These are phyloP conservation scores for Boehmeria nivea DNA, from an alignment of 306 rosid genomes.

Conservation along the genomic window DNA sequence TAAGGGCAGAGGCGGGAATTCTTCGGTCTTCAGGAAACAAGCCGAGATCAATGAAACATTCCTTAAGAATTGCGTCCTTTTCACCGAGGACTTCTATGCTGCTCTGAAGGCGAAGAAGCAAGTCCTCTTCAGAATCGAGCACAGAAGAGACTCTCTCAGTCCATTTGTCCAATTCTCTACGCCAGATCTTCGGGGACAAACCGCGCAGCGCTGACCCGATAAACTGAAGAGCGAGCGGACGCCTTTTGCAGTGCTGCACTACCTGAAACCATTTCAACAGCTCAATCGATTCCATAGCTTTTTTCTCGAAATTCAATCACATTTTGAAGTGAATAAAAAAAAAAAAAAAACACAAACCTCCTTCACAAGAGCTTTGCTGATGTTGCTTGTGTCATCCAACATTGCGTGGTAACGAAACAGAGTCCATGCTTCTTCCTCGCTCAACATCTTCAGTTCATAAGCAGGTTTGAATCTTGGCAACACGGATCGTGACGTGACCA, in stretches of 20 bases:
- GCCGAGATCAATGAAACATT: slow-evolving; percentile 59
- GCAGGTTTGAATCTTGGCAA: slow-evolving; percentile 29
- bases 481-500: slow-evolving; percentile 54
- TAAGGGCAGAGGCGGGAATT: slow-evolving; percentile 50
- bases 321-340: too few species aligned
- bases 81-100: slow-evolving; percentile 34
- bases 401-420: slow-evolving; percentile 42
- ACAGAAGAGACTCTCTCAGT: slow-evolving; percentile 22
- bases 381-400: slow-evolving; percentile 14
- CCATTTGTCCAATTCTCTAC: slow-evolving; percentile 18
- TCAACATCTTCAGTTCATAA: slow-evolving; percentile 29
- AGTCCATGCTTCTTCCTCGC: slow-evolving; percentile 29
- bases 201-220: slow-evolving; percentile 36
- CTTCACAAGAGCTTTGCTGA: slow-evolving; percentile 29
- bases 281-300: too few species aligned
- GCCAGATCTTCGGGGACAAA: slow-evolving; percentile 26
- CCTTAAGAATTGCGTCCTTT: slow-evolving; percentile 17
- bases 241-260: slow-evolving; percentile 40
- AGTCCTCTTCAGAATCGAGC: slow-evolving; percentile 15
- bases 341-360: slow-evolving; percentile 32
- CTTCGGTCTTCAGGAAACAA: slow-evolving; percentile 63
- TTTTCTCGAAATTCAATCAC: too few species aligned
- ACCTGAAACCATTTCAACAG: slow-evolving; percentile 32
- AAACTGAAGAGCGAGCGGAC: slow-evolving; percentile 49
- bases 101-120: slow-evolving; percentile 38